Percentiles rank a stretch among this genome's conserved stretches.
phyloP scores from a whole-genome alignment of 345 rosid species.

The Punica granatum region DNA sequence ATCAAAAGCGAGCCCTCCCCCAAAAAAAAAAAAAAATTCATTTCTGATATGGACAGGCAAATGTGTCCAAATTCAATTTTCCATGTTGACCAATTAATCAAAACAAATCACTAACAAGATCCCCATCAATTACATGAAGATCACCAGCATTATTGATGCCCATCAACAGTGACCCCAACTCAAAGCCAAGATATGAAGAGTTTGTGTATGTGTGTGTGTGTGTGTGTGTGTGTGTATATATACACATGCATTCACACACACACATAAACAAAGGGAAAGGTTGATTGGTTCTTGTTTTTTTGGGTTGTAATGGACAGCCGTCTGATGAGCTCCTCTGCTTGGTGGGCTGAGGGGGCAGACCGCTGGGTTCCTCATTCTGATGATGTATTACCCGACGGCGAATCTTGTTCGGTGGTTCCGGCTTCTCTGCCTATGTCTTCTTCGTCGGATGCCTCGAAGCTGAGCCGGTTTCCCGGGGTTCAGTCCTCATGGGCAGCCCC shows the following conservation, averaged over 20 bases:
- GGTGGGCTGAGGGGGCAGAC: neutral
- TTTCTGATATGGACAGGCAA: neutral
- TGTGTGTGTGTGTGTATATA: no score
- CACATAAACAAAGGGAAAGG: no score
- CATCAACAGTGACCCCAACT: neutral
- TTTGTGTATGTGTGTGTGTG: no score
- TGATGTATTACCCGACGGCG: neutral
- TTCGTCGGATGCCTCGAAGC: neutral
- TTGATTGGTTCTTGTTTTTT: neutral
- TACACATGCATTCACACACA: no score
- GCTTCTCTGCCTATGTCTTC: neutral
- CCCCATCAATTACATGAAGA: neutral
- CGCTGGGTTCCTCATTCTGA: neutral
- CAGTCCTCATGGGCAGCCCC: neutral
- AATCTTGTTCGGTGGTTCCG: neutral
- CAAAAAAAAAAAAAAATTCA: neutral
- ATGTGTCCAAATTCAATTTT: neutral
- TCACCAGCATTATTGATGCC: neutral
- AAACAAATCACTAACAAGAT: no score
- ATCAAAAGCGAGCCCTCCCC: neutral
- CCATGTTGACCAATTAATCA: neutral
- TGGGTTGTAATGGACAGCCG: neutral
- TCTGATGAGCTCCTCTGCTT: neutral
- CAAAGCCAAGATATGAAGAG: neutral
- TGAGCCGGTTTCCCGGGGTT: constrained; percentile 2